These are phyloP conservation scores for Venturia oleaginea DNA, from an alignment of 2,329 filamentous ascomycete genomes.

Conservation along the genomic window DNA sequence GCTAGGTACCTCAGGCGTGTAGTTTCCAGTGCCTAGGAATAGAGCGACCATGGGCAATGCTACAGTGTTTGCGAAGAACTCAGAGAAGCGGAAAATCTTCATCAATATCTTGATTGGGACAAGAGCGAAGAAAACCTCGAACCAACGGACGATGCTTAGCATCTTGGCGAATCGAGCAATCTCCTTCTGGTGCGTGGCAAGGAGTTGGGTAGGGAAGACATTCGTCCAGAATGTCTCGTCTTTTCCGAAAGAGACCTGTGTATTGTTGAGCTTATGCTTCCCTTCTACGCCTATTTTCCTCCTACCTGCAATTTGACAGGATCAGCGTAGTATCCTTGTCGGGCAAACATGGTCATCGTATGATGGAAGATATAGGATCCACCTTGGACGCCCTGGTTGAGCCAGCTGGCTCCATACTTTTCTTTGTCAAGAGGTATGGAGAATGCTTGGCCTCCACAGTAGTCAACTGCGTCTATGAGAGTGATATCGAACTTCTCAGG, in stretches of 20 bases:
- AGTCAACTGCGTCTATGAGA: constrained; percentile 48
- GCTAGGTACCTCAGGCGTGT: constrained; percentile 60
- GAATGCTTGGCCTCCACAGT: constrained; percentile 53
- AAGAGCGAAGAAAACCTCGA: constrained; percentile 51
- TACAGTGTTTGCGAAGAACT: constrained; percentile 62
- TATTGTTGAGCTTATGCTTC: neutral
- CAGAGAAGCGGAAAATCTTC: constrained; percentile 57
- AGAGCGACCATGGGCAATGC: constrained; percentile 63
- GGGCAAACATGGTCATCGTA: constrained; percentile 55
- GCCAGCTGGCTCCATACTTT: constrained; percentile 48
- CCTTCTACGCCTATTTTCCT: neutral
- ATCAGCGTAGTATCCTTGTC: constrained; percentile 47
- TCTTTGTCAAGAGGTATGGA: constrained; percentile 48
- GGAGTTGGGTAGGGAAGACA: constrained; percentile 51
- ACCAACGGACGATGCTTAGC: constrained; percentile 48
- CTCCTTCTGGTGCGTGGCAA: constrained; percentile 47
- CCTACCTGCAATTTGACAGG: constrained; percentile 48
- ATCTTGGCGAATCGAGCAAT: constrained; percentile 46
- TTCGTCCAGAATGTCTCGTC: constrained; percentile 57
- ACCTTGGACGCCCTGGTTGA: constrained; percentile 56
- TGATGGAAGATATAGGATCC: constrained; percentile 59
- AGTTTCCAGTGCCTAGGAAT: constrained; percentile 64
- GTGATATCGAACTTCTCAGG: constrained; percentile 58
- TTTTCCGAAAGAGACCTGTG: constrained; percentile 51
- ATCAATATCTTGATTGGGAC: constrained; percentile 56